Evolutionary conservation across 768 basidiomycete species (phyloP), one percentile per base, ranked within the genome.

Genomic region (Sistotremastrum niveocremeum): DNA sequence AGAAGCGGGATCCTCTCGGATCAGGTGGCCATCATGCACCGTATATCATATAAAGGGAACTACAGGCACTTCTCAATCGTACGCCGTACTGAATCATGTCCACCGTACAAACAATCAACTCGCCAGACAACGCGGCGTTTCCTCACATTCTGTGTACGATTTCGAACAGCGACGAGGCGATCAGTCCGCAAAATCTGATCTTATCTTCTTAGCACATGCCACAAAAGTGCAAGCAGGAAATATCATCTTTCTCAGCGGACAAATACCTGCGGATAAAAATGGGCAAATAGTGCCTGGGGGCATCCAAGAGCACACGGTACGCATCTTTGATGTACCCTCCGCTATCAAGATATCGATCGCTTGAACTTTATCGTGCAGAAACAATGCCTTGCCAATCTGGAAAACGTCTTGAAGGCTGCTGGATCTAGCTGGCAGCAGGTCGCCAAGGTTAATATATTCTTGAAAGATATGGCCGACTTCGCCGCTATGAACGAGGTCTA

Each of bases 381-480:
- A 32, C 75, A 78, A 59, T 77, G 76, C 57, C 66, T 79, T 50
- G 58, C 54, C 11, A 79, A 79, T 57, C 63, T 80, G 6, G 62
- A 64, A 2, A 71, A 73, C 43, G 74, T 78, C 4, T 61, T 79
- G 6, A 60, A 62, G 37, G 70, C 74, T 1, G 68, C 76, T 4
- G 70, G 73, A 5, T 76, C 76, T 5, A 72, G 73, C 28, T 76
- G 74, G 75, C 73, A 79, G 50, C 45, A 56, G 43, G 56, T 62
- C 20, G 60, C 66, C 36, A 72, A 69, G 56, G 65, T 77, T 41
- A 79, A 79, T 49, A 69, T 80, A 4, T 80, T 75, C 57, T 60
- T 79, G 51, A 78, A 76, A 52, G 58, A 74, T 53, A 79, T 78
- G 75, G 65, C 70, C 42, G 64, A 77, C 50, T 80, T 75, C 45